Base-by-base conservation (phyloP, 2,329 filamentous ascomycete species). In the Neonectria faginata region DNA sequence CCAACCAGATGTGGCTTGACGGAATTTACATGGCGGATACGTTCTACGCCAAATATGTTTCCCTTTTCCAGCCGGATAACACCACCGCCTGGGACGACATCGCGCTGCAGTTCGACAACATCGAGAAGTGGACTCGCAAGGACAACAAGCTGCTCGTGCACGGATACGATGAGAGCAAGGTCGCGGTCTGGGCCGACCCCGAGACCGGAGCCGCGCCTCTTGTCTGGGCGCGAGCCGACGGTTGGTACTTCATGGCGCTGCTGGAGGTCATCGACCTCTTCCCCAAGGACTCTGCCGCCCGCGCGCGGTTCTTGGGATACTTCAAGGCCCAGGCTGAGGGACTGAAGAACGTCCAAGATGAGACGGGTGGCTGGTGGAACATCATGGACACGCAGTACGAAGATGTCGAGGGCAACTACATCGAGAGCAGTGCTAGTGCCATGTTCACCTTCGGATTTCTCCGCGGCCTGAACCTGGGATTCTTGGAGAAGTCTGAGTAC, bases 1-100 rank as follows among this genome's bases (percentile, higher is more conserved):
- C 78, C 18, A 80, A 86, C 66, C 83, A 88, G 71, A 87, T 87
- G 85, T 88, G 86, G 85, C 79, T 88, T 0, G 85, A 87, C 66
- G 86, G 86, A 1, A 83, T 85, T 22, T 86, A 79, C 74, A 85
- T 85, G 83, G 80, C 81, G 2, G 79, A 81, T 45, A 74, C 76
- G 1, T 83, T 83, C 70, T 83, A 82, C 51, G 79, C 81, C 2
- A 71, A 71, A 36, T 84, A 79, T 71, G 80, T 79, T 5, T 67
- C 68, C 8, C 60, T 76, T n/a, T 82, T 81, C 59, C 76, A 82
- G 14, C 63, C 65, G 1, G 68, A 71, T 29, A 82, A 81, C 64
- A 69, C 70, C 10, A 78, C 80, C 0, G 83, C 81, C 5, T 82
- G 81, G 76, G 74, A 82, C 51, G 82, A 86, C 42, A 76, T 84